Conservation (phyloP, 108 stramenopile species). For the Fistulifera solaris region DNA sequence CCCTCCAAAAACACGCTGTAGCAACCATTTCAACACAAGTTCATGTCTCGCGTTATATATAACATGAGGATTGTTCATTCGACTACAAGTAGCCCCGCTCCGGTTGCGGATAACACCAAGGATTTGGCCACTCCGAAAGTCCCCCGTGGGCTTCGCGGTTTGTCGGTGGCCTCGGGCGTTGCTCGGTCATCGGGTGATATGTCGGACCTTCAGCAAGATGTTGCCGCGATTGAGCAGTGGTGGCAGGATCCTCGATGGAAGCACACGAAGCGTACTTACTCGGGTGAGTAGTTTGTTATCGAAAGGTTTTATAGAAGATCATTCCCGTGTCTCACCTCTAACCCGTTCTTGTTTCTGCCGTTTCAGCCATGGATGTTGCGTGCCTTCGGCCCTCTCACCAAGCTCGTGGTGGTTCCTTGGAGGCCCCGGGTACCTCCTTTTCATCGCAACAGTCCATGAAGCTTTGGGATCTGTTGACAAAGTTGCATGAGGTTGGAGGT, state of each 20-base stretch:
- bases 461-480: constrained; percentile 53
- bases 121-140: constrained; percentile 10
- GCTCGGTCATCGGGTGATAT: constrained; percentile 17
- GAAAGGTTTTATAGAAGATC: background rate
- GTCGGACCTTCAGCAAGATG: constrained; percentile 38
- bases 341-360: background rate
- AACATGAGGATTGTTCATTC: too few relatives aligned
- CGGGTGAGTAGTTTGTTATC: constrained; percentile 27
- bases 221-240: constrained; percentile 63
- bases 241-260: constrained; percentile 58
- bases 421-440: constrained; percentile 50
- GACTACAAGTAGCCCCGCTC: too few relatives aligned
- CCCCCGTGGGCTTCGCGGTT: constrained; percentile 26
- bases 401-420: constrained; percentile 26
- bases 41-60: too few relatives aligned
- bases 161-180: constrained; percentile 8
- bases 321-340: too few relatives aligned
- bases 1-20: too few relatives aligned
- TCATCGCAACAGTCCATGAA: constrained; percentile 51
- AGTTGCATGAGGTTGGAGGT: constrained; percentile 56
- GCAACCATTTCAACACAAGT: too few relatives aligned
- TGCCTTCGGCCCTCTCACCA: constrained; percentile 61
- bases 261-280: constrained; percentile 54
- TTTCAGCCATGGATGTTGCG: constrained; percentile 67
- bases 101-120: too few relatives aligned